These are phyloP conservation scores for Cryomyces minteri DNA, from an alignment of 495 filamentous ascomycete genomes.

Conservation along the genomic window DNA sequence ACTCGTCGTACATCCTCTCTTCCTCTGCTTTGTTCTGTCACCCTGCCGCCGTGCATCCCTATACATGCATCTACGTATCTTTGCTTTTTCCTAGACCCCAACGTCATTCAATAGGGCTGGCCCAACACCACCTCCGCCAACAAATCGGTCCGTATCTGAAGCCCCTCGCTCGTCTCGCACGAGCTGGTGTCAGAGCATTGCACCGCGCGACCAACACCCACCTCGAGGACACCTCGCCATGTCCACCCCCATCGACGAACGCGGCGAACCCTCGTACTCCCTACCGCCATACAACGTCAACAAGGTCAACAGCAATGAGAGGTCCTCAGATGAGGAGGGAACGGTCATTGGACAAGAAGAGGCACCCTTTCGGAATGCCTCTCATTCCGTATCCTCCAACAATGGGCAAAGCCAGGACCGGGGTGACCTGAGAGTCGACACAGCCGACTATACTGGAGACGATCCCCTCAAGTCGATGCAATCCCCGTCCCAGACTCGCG, in stretches of 20 bases:
- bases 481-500: constrained; percentile 35
- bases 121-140: no score
- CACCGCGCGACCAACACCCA: neutral
- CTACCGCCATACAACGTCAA: constrained; percentile 7
- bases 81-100: no score
- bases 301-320: constrained; percentile 3
- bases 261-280: constrained; percentile 18
- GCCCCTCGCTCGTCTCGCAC: no score
- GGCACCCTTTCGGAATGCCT: constrained; percentile 2
- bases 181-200: no score
- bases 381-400: constrained; percentile 21
- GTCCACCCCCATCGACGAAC: constrained; percentile 33
- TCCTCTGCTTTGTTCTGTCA: no score
- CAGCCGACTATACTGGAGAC: constrained; percentile 1
- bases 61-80: no score
- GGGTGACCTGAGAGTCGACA: constrained; percentile 10
- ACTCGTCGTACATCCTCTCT: no score
- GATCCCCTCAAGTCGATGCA: constrained; percentile 13
- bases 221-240: constrained; percentile 19
- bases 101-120: no score
- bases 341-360: constrained; percentile 9
- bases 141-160: no score
- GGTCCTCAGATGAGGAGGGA: constrained; percentile 15
- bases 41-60: no score
- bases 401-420: constrained; percentile 6